Percentiles rank a stretch among this genome's conserved stretches.
These are phyloP conservation scores for Nigrograna mackinnonii DNA, from an alignment of 2,329 filamentous ascomycete species.

Conservation along the genomic window DNA sequence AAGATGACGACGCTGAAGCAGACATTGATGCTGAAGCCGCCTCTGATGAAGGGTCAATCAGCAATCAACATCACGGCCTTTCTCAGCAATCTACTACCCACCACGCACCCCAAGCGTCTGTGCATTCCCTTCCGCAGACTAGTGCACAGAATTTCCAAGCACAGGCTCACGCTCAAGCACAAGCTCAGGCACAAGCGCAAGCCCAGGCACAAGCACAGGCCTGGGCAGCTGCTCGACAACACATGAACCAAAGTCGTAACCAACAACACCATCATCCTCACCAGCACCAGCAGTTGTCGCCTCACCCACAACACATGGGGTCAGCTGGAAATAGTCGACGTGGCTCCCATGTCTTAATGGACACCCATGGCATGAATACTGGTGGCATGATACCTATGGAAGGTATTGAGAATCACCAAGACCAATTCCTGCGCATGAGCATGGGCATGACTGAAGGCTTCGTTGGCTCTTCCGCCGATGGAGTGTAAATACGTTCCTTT, in stretches of 20 bases:
- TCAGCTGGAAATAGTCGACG: constrained; percentile 35
- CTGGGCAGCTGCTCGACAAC: constrained; percentile 37
- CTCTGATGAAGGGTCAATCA: constrained; percentile 21
- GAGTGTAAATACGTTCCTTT: constrained; percentile 8
- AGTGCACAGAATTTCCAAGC: constrained; percentile 27
- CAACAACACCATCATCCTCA: constrained; percentile 33
- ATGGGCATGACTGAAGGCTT: constrained; percentile 33
- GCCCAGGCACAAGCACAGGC: constrained; percentile 25
- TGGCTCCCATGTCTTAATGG: constrained; percentile 32
- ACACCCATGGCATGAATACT: constrained; percentile 27
- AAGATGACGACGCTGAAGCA: constrained; percentile 38
- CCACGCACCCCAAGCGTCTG: constrained; percentile 29
- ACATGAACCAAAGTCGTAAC: constrained; percentile 41
- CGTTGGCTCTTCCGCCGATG: constrained; percentile 27
- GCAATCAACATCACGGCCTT: constrained; percentile 17
- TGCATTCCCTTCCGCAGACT: constrained; percentile 25
- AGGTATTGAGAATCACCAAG: constrained; percentile 32
- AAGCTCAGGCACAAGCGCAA: constrained; percentile 17
- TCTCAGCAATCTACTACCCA: constrained; percentile 33
- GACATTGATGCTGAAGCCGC: constrained; percentile 31
- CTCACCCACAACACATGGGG: constrained; percentile 29
- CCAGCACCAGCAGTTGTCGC: constrained; percentile 24
- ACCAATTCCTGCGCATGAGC: constrained; percentile 36
- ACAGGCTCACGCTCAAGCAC: constrained; percentile 23
- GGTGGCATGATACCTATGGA: constrained; percentile 35